Percentiles rank a stretch among this genome's conserved stretches.
These are phyloP conservation scores for Rhododendron simsii DNA, from an alignment of 148 eudicot species.

Conservation along the genomic window DNA sequence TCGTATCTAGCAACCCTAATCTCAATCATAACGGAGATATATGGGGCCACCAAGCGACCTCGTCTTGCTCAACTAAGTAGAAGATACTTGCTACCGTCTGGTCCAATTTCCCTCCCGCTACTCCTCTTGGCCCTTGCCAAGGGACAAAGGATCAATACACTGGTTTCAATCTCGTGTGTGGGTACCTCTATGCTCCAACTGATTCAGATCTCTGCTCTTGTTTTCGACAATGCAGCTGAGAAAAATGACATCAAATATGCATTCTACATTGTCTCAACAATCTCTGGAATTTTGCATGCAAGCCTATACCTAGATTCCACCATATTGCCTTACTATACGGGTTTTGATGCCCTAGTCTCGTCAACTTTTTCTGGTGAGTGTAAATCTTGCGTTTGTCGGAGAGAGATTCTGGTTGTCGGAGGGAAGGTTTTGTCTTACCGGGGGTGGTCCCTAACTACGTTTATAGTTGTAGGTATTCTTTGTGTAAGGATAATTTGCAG, in stretches of 20 bases:
- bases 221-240: conserved; percentile 21
- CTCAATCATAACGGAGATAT: conserved; percentile 18
- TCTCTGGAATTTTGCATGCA: conserved; percentile 49
- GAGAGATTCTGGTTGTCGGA: conserved; percentile 31
- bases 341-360: conserved; percentile 39
- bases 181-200: conserved; percentile 49
- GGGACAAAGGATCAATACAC: conserved; percentile 38
- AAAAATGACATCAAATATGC: conserved; percentile 35
- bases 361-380: conserved; percentile 53
- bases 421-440: conserved; percentile 34
- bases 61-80: conserved; percentile 11
- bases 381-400: conserved; percentile 43
- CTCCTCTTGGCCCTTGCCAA: conserved; percentile 38
- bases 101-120: conserved; percentile 43
- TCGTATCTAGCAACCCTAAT: conserved; percentile 27
- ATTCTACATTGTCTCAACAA: conserved; percentile 43
- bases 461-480: conserved; percentile 31
- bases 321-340: conserved; percentile 52
- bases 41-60: conserved; percentile 12
- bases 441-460: conserved; percentile 47
- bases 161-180: conserved; percentile 24
- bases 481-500: conserved; percentile 34
- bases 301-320: conserved; percentile 43
- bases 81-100: conserved; percentile 46
- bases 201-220: conserved; percentile 43